Percentiles rank a stretch among this genome's conserved stretches.
Evolutionary conservation across 257 asterid species (phyloP).

Genomic region (Agastache rugosa): DNA sequence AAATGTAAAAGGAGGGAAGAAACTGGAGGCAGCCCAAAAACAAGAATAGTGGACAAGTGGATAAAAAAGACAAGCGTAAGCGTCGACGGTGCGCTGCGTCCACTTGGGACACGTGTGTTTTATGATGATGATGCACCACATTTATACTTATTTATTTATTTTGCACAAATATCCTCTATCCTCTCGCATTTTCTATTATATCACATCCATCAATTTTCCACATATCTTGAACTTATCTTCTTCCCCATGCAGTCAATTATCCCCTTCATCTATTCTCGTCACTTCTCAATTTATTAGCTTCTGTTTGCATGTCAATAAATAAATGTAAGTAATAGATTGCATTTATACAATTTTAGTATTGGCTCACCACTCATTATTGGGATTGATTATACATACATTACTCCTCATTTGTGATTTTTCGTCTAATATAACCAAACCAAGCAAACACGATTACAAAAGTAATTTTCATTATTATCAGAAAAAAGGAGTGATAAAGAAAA

Average conservation of each 20-base stretch:
- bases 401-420: too few relatives aligned
- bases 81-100: constrained; percentile 55
- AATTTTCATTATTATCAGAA: too few relatives aligned
- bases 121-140: neutral
- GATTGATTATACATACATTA: too few relatives aligned
- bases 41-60: neutral
- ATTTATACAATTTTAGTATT: too few relatives aligned
- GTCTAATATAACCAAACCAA: too few relatives aligned
- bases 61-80: neutral
- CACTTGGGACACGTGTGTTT: constrained; percentile 43
- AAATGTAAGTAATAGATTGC: too few relatives aligned
- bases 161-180: neutral
- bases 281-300: neutral
- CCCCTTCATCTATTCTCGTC: neutral
- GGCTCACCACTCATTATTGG: too few relatives aligned
- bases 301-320: neutral
- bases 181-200: too few relatives aligned
- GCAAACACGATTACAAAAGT: too few relatives aligned
- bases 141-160: neutral
- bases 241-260: neutral
- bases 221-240: constrained; percentile 14
- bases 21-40: neutral
- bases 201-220: neutral
- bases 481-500: too few relatives aligned
- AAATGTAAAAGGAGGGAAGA: neutral